Evolutionary conservation across 495 filamentous ascomycete species (phyloP), one percentile per base, ranked within the genome.

Genomic region (Penicillium chermesinum): DNA sequence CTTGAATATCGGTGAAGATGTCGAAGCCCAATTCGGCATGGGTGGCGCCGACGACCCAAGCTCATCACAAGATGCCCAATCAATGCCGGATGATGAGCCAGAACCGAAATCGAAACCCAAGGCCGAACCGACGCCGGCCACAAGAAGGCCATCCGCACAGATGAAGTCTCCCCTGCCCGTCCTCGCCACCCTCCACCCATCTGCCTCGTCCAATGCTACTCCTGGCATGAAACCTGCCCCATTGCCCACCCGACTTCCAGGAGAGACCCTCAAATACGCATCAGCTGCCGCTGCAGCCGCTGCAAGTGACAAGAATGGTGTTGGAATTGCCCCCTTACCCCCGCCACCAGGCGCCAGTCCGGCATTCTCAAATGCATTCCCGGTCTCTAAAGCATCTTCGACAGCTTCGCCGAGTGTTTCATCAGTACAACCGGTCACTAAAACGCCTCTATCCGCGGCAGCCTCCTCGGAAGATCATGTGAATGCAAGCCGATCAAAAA

Each of bases 281-380:
- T 96, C 93, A 15, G 93, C 93, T 0, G 93, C 93, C 0, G 94
- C 93, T 0, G 94, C 93, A 0, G 93, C 93, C 1, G 94, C 94
- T 8, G 89, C 93, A 39, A 93, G 84, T 64, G 90, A 95, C 63
- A 94, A 91, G 62, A 84, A 73, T 57, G 79, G 79, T 13, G 85
- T 96, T 8, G 91, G 91, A n/a, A 95, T 96, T 54, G 82, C 89
- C 20, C 91, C 91, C 14, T 73, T 96, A 47, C 91, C 91, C 18
- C 90, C 91, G 38, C 91, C 91, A 59, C 89, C 88, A n/a, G 83
- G 83, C 42, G 62, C 74, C 25, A 65, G 76, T 53, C 66, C 73
- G 50, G 64, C 72, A 33, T 69, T 70, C 50, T 74, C 70, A 8
- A 44, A 62, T 50, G 66, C 65, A n/a, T 44, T 74, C 19, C 67